Percentiles rank a stretch among this genome's conserved stretches.
phyloP scores from a whole-genome alignment of 768 basidiomycete species.

The Hygrophoropsis aurantiaca region DNA sequence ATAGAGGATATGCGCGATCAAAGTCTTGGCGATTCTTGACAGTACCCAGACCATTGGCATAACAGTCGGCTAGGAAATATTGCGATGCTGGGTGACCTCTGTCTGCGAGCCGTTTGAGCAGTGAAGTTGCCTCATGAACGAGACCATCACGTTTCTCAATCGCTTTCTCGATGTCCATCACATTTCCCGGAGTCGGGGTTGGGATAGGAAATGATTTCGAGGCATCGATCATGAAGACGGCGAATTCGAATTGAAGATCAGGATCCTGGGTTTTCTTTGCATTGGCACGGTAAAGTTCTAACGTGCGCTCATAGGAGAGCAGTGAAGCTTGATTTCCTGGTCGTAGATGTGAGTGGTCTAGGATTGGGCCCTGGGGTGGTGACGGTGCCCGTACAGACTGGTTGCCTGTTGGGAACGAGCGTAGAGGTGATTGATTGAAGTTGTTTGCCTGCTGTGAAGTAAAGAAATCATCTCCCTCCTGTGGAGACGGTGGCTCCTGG shows the following conservation, averaged over 20 bases:
- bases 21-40: slow-evolving; percentile 91
- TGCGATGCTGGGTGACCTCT: slow-evolving; percentile 93
- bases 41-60: slow-evolving; percentile 96
- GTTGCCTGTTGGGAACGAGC: slow-evolving; percentile 38
- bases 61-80: slow-evolving; percentile 98
- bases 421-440: slow-evolving; percentile 23
- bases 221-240: slow-evolving; percentile 98
- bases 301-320: slow-evolving; percentile 92
- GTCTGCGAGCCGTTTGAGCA: slow-evolving; percentile 91
- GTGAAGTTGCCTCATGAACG: slow-evolving; percentile 79
- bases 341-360: slow-evolving; percentile 89
- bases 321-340: slow-evolving; percentile 92
- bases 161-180: slow-evolving; percentile 79
- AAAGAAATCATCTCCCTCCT: slow-evolving; percentile 45
- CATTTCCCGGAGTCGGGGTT: slow-evolving; percentile 63
- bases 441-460: slow-evolving; percentile 11
- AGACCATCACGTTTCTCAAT: slow-evolving; percentile 84
- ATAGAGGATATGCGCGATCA: slow-evolving; percentile 94
- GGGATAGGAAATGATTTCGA: slow-evolving; percentile 88
- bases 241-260: slow-evolving; percentile 96
- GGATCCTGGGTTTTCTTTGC: slow-evolving; percentile 99
- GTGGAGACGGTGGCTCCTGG: slow-evolving; percentile 36
- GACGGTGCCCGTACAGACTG: slow-evolving; percentile 68
- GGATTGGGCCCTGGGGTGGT: slow-evolving; percentile 60
- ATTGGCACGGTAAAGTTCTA: slow-evolving; percentile 96